These are phyloP conservation scores for Penicillium soppii DNA, from an alignment of 495 filamentous ascomycete species.

Conservation along the genomic window DNA sequence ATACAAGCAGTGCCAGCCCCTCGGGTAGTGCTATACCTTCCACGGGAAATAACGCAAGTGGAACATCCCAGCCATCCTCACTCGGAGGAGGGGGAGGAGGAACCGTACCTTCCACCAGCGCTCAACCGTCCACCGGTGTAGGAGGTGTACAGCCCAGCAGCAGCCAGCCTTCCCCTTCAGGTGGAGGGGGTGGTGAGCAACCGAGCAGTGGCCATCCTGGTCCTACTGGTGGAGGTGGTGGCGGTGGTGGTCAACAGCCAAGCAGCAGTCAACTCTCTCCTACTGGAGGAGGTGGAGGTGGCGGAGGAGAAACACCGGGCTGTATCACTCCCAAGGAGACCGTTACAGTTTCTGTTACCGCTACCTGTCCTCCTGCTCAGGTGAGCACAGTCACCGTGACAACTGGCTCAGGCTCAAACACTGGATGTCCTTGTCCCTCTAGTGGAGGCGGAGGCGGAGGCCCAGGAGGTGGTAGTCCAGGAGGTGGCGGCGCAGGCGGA, in stretches of 20 bases:
- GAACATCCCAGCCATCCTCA: neutral
- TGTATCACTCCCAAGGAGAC: neutral
- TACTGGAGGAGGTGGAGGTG: slow-evolving; percentile 1
- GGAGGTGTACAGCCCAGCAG: neutral
- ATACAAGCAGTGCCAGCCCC: too few species aligned
- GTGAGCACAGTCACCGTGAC: slow-evolving; percentile 3
- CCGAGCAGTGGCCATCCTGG: neutral
- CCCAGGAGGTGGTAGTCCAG: neutral
- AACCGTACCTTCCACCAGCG: neutral
- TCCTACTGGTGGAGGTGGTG: slow-evolving; percentile 4
- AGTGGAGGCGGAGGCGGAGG: neutral
- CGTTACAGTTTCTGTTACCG: neutral
- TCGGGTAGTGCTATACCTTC: too few species aligned
- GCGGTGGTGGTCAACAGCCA: slow-evolving; percentile 1
- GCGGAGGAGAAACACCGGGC: neutral
- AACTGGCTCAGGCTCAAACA: neutral
- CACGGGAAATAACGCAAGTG: too few species aligned
- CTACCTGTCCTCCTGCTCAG: neutral
- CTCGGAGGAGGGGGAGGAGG: neutral
- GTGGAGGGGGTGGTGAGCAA: neutral
- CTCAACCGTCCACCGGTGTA: neutral
- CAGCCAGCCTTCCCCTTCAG: neutral
- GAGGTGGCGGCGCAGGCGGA: neutral
- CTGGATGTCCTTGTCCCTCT: neutral
- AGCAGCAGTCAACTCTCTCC: neutral